Evolutionary conservation across 2,329 filamentous ascomycete genomes (phyloP).

Genomic region (Curvularia eragrostidis): DNA sequence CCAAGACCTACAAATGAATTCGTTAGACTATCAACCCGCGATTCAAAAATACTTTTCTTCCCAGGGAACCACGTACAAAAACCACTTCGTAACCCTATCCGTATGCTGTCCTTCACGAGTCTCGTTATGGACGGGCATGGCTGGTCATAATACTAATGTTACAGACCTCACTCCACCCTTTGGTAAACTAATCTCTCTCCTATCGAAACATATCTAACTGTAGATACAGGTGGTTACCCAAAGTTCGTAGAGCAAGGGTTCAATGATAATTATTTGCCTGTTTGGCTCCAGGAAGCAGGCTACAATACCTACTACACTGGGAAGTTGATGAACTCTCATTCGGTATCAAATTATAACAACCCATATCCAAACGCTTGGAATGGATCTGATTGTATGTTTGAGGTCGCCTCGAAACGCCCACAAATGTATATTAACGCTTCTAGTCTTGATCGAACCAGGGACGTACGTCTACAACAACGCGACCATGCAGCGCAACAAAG

Average conservation of each 20-base stretch:
- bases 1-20: constrained; percentile 61
- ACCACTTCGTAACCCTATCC: background rate
- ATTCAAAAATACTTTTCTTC: constrained; percentile 1
- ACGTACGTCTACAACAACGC: constrained; percentile 73
- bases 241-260: constrained; percentile 69
- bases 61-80: background rate
- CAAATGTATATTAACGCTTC: background rate
- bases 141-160: background rate
- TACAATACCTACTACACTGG: constrained; percentile 75
- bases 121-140: background rate
- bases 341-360: constrained; percentile 64
- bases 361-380: constrained; percentile 66
- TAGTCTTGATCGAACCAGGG: background rate
- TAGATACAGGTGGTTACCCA: constrained; percentile 61
- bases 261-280: constrained; percentile 69
- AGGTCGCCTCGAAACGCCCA: constrained; percentile 41
- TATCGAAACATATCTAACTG: background rate
- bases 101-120: background rate
- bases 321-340: constrained; percentile 72
- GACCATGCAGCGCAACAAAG: constrained; percentile 66
- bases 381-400: constrained; percentile 64
- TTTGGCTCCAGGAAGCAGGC: constrained; percentile 70
- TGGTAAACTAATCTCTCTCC: background rate
- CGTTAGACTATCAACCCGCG: constrained; percentile 1
- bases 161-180: background rate